Base-by-base conservation (phyloP, 768 basidiomycete genomes). In the Russula dissimulans region DNA sequence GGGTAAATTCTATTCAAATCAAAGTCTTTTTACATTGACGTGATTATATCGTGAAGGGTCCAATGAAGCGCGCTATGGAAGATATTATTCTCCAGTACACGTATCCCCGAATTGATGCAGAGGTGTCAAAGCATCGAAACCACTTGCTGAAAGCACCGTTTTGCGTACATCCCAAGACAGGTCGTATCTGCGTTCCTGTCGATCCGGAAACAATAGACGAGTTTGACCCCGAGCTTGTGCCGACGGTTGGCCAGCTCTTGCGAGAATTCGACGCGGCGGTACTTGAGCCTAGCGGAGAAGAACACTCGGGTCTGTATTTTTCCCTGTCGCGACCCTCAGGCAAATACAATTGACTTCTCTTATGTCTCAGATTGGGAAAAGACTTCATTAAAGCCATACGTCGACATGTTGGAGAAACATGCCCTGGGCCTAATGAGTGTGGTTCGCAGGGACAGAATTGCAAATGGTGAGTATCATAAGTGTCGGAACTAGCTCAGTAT, bases 121-220 rank as follows among this genome's bases (percentile, higher is more conserved):
- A 99, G 72, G 97, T 99, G 32, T 95, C 94, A 3, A 95, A 98
- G 69, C 91, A 95, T 69, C 82, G 94, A 52, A 98, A 99, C 75
- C 97, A 99, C 77, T 79, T 99, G 75, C 81, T 99, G 56, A 99
- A 99, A 74, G 88, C 92, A 22, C 97, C 97, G 0, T 99, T 99
- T 73, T 97, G 95, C 70, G 77, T 98, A 0, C 97, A 99, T 72
- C 97, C 97, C 0, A 91, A 91, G 64, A 99, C 97, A 2, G 97
- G 95, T 1, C 83, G 93, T 34, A 84, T 99, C 9, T 99, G 95
- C 70, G 91, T 99, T 3, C 97, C 95, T 1, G 78, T 98, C 17
- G 88, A 95, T 68, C 87, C 93, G 4, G 73, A 73, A 38, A 70
- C 73, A 36, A 81, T 97, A 34, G 84, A 91, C 56, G 76, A 80